Conservation (phyloP, 768 basidiomycete genomes). For the Dacryopinax spathularia region DNA sequence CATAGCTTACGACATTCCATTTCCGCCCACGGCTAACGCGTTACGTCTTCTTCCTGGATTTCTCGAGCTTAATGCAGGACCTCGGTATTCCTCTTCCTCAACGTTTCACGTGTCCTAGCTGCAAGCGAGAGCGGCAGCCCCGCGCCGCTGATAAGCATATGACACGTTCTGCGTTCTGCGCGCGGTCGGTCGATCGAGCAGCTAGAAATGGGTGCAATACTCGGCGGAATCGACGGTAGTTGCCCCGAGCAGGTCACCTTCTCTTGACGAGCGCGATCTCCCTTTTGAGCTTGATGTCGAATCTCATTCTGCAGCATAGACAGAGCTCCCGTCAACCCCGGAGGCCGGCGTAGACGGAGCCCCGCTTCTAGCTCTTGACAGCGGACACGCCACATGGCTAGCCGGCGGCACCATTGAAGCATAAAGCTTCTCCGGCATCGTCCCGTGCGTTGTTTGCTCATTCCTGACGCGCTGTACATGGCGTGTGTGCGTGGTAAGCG, state of each 20-base stretch:
- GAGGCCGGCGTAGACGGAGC: not conserved
- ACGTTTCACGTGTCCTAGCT: not conserved
- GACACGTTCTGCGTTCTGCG: not conserved
- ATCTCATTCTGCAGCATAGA: not conserved
- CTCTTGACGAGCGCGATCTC: not conserved
- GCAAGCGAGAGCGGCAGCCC: not conserved
- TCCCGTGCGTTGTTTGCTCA: not conserved
- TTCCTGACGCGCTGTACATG: not conserved
- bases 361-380: not conserved
- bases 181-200: not conserved
- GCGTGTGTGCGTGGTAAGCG: not conserved
- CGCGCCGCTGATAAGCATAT: not conserved
- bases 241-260: not conserved
- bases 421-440: not conserved
- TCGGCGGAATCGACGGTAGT: not conserved
- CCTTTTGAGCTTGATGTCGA: not conserved
- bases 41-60: not conserved
- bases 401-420: conserved; percentile 5
- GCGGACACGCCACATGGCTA: not conserved
- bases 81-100: not conserved
- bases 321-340: not conserved
- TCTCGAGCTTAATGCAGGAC: not conserved
- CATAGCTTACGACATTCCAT: not conserved
- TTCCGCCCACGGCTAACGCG: not conserved
- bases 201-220: too few species aligned